Percentiles rank a stretch among this genome's conserved stretches.
These are phyloP conservation scores for Myxozyma geophila DNA, from an alignment of 805 yeast genomes.

Conservation along the genomic window DNA sequence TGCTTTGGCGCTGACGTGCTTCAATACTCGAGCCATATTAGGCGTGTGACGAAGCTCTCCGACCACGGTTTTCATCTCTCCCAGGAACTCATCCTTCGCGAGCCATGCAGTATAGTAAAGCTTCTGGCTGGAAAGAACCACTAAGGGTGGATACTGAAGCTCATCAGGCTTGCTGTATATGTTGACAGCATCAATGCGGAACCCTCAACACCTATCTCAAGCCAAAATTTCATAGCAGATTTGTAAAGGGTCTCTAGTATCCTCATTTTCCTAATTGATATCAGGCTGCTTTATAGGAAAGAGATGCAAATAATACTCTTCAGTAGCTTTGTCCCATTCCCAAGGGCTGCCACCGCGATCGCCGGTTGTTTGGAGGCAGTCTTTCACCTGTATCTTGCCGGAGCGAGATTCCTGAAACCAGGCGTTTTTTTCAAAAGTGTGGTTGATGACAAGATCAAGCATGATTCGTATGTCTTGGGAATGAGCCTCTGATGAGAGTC, in stretches of 20 bases:
- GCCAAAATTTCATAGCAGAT: conserved; percentile 54
- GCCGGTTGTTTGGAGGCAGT: conserved; percentile 63
- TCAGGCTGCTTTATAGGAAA: conserved; percentile 64
- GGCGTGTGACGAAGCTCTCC: conserved; percentile 58
- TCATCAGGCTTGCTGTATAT: conserved; percentile 55
- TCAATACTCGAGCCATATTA: conserved; percentile 40
- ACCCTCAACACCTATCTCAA: conserved; percentile 62
- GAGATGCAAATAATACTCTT: conserved; percentile 59
- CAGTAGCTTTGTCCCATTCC: conserved; percentile 59
- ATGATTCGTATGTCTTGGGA: conserved; percentile 57
- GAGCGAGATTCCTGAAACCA: conserved; percentile 59
- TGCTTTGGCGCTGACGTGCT: conserved; percentile 25
- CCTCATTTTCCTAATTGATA: conserved; percentile 63
- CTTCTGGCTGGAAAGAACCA: conserved; percentile 52
- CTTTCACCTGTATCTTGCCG: conserved; percentile 56
- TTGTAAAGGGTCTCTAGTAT: conserved; percentile 50
- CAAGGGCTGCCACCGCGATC: conserved; percentile 59
- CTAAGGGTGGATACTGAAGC: conserved; percentile 56
- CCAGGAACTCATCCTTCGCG: conserved; percentile 61
- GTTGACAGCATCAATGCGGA: conserved; percentile 62
- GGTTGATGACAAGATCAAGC: conserved; percentile 63
- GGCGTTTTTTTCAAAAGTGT: conserved; percentile 51
- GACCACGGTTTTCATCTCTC: conserved; percentile 57
- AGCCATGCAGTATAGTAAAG: conserved; percentile 51
- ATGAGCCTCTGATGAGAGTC: conserved; percentile 54